phyloP scores from a whole-genome alignment of 768 basidiomycete genomes.

The Lyophyllum semitale region DNA sequence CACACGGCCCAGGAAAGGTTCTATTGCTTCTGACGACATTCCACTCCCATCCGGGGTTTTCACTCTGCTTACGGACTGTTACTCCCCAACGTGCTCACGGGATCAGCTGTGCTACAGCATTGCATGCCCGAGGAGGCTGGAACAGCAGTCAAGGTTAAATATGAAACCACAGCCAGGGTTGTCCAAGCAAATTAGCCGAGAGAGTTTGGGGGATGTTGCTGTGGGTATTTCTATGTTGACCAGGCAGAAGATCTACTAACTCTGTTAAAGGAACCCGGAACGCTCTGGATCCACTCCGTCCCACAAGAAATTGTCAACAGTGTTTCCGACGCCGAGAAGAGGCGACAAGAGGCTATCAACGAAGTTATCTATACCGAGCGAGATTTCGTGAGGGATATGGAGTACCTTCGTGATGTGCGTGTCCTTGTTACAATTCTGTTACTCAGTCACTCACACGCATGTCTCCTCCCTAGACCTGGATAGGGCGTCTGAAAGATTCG shows the following conservation, averaged over 20 bases:
- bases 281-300: conserved; percentile 95
- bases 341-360: conserved; percentile 96
- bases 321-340: conserved; percentile 92
- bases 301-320: conserved; percentile 92
- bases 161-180: conserved; percentile 92
- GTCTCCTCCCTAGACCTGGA: conserved; percentile 66
- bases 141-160: conserved; percentile 92
- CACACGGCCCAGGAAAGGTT: conserved; percentile 39
- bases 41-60: conserved; percentile 92
- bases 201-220: conserved; percentile 79
- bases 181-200: conserved; percentile 78
- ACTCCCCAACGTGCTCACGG: conserved; percentile 94
- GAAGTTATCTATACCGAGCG: conserved; percentile 94
- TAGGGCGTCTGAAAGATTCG: conserved; percentile 75
- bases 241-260: neutral
- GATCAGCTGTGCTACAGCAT: conserved; percentile 97
- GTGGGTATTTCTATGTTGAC: conserved; percentile 39
- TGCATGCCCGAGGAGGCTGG: conserved; percentile 89
- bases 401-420: conserved; percentile 92
- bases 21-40: conserved; percentile 56
- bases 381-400: conserved; percentile 97
- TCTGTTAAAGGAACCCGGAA: conserved; percentile 50
- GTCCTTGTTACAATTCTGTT: neutral
- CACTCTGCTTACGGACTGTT: conserved; percentile 95
- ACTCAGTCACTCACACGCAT: conserved; percentile 1